phyloP scores from a whole-genome alignment of 2,329 filamentous ascomycete species.

The Colletotrichum aenigma region DNA sequence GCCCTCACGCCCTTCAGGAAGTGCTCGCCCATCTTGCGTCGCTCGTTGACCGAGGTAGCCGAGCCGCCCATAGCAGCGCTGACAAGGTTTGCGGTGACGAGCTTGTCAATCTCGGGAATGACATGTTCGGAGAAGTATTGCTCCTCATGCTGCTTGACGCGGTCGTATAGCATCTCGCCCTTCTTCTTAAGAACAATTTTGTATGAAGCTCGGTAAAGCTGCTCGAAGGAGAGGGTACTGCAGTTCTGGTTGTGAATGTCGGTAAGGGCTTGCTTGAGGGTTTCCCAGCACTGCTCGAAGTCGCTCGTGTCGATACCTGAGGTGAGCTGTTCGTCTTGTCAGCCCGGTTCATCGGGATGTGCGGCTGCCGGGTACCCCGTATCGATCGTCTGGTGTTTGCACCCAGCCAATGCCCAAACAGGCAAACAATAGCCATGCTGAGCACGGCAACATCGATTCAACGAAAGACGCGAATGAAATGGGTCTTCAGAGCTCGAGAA shows the following conservation, averaged over 20 bases:
- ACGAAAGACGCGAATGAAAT: not conserved
- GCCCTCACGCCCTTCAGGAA: conserved; percentile 79
- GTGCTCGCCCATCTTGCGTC: conserved; percentile 78
- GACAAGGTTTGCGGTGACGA: conserved; percentile 71
- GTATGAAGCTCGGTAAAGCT: conserved; percentile 92
- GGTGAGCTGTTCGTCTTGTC: not conserved
- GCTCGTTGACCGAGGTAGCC: conserved; percentile 75
- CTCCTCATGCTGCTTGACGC: conserved; percentile 81
- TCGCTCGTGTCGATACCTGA: conserved; percentile 62
- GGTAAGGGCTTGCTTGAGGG: conserved; percentile 75
- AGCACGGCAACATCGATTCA: not conserved
- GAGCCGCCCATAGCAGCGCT: conserved; percentile 61
- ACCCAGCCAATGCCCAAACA: not conserved
- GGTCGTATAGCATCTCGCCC: conserved; percentile 79
- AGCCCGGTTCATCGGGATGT: not conserved
- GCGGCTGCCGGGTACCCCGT: not conserved
- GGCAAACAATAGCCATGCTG: not conserved
- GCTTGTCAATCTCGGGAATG: conserved; percentile 68
- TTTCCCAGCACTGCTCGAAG: conserved; percentile 85
- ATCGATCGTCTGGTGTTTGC: not conserved
- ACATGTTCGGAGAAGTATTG: conserved; percentile 80
- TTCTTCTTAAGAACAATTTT: conserved; percentile 91
- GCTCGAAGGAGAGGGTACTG: conserved; percentile 89
- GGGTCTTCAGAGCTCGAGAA: not conserved
- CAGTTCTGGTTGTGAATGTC: conserved; percentile 95